Percentiles rank a stretch among this genome's conserved stretches.
Evolutionary conservation across 2,329 filamentous ascomycete species (phyloP).

Genomic region (Aspergillus brasiliensis): DNA sequence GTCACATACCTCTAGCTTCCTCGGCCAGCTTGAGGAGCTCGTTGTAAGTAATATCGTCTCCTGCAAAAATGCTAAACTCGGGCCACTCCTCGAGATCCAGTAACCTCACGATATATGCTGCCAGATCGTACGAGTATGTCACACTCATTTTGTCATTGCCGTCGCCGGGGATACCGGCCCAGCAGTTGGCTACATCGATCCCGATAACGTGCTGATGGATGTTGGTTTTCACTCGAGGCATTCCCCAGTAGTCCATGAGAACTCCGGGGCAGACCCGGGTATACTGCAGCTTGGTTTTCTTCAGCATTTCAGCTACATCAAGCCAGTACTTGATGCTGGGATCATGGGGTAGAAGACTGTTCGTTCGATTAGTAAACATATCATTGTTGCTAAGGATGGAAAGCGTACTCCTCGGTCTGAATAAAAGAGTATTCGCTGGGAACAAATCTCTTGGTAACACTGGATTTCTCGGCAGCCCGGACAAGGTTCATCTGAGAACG

Average conservation of each 20-base stretch:
- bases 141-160: slow-evolving; percentile 50
- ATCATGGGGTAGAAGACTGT: slow-evolving; percentile 31
- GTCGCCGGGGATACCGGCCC: slow-evolving; percentile 53
- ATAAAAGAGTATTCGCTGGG: slow-evolving; percentile 47
- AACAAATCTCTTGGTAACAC: slow-evolving; percentile 44
- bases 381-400: background rate
- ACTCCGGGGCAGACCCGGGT: slow-evolving; percentile 46
- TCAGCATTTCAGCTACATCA: slow-evolving; percentile 31
- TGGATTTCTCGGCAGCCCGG: slow-evolving; percentile 44
- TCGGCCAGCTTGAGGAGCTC: slow-evolving; percentile 50
- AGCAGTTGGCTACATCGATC: slow-evolving; percentile 48
- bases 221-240: slow-evolving; percentile 42
- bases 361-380: slow-evolving; percentile 6
- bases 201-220: slow-evolving; percentile 45
- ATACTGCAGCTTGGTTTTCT: slow-evolving; percentile 39
- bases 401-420: slow-evolving; percentile 33
- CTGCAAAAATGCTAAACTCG: slow-evolving; percentile 37
- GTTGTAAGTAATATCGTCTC: slow-evolving; percentile 49
- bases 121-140: slow-evolving; percentile 55
- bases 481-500: slow-evolving; percentile 49
- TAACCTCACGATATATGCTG: slow-evolving; percentile 46
- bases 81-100: slow-evolving; percentile 52
- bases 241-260: slow-evolving; percentile 52
- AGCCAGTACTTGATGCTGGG: slow-evolving; percentile 36
- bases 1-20: slow-evolving; percentile 41